Percentiles rank a stretch among this genome's conserved stretches.
Conservation (phyloP, 1,284 basidiomycete genomes). For the Rhizoctonia solani region DNA sequence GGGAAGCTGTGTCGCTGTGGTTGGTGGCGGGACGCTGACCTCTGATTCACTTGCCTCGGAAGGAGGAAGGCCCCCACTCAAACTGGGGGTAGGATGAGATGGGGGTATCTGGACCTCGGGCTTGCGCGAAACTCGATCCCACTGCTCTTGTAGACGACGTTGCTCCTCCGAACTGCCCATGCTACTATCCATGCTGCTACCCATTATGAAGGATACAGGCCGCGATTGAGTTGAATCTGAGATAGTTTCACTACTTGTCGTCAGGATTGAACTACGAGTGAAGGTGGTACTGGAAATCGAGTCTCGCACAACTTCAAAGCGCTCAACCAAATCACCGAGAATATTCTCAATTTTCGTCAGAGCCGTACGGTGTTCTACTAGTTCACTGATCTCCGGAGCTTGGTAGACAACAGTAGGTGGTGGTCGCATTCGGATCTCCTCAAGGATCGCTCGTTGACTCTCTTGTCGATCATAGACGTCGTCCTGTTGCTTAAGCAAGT, state of each 20-base stretch:
- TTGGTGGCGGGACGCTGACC: conserved; percentile 27
- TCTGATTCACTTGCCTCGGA: conserved; percentile 9
- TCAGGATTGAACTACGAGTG: not conserved
- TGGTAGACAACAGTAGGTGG: conserved; percentile 32
- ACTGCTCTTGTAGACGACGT: not conserved
- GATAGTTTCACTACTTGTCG: conserved; percentile 8
- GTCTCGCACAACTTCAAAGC: conserved; percentile 23
- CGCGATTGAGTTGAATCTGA: conserved; percentile 30
- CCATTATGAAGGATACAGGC: too few species aligned
- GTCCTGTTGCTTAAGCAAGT: conserved; percentile 29
- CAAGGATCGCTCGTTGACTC: conserved; percentile 3
- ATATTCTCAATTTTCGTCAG: conserved; percentile 31
- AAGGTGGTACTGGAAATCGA: conserved; percentile 7
- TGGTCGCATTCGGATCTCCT: conserved; percentile 13
- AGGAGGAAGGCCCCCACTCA: conserved; percentile 23
- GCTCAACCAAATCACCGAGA: conserved; percentile 23
- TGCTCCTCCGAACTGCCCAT: conserved; percentile 26
- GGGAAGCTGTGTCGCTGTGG: conserved; percentile 9
- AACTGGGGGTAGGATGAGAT: conserved; percentile 6
- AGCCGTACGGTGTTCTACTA: conserved; percentile 20
- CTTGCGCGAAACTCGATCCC: conserved; percentile 3
- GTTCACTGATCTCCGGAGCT: conserved; percentile 26
- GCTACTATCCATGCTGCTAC: too few species aligned
- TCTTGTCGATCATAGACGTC: conserved; percentile 20
- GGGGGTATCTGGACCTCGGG: conserved; percentile 15